phyloP scores from a whole-genome alignment of 2,329 filamentous ascomycete species.

The Exophiala sp. region DNA sequence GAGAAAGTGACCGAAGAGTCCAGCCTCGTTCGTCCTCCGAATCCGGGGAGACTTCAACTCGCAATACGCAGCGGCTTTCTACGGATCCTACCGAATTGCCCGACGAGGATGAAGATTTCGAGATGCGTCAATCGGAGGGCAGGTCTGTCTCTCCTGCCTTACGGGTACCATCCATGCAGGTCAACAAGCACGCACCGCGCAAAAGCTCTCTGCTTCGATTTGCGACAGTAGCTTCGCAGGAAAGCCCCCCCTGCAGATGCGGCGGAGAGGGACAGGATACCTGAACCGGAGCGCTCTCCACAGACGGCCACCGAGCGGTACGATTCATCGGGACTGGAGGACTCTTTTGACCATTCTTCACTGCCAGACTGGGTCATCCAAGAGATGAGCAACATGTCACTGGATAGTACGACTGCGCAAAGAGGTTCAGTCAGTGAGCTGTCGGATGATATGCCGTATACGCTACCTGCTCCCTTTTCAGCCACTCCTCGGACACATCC shows the following conservation, averaged over 20 bases:
- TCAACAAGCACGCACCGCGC: slow-evolving; percentile 24
- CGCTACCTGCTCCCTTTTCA: slow-evolving; percentile 6
- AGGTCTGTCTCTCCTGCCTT: slow-evolving; percentile 5
- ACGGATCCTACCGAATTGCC: not conserved
- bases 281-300: not conserved
- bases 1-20: not conserved
- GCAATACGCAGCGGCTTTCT: not conserved
- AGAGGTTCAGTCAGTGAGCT: not conserved
- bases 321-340: not conserved
- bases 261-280: not conserved
- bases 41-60: not conserved
- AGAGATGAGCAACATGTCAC: slow-evolving; percentile 10
- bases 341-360: slow-evolving; percentile 3
- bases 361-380: slow-evolving; percentile 4
- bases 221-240: slow-evolving; percentile 19
- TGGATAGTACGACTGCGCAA: not conserved
- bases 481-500: slow-evolving; percentile 2
- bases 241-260: slow-evolving; percentile 4
- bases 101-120: not conserved
- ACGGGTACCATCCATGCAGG: slow-evolving; percentile 1
- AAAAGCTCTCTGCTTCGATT: slow-evolving; percentile 28
- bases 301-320: not conserved
- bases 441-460: slow-evolving; percentile 1
- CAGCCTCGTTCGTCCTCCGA: not conserved
- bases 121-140: not conserved